phyloP scores from a whole-genome alignment of 202 grass and related monocot genomes.

The Dendrocalamus latiflorus region DNA sequence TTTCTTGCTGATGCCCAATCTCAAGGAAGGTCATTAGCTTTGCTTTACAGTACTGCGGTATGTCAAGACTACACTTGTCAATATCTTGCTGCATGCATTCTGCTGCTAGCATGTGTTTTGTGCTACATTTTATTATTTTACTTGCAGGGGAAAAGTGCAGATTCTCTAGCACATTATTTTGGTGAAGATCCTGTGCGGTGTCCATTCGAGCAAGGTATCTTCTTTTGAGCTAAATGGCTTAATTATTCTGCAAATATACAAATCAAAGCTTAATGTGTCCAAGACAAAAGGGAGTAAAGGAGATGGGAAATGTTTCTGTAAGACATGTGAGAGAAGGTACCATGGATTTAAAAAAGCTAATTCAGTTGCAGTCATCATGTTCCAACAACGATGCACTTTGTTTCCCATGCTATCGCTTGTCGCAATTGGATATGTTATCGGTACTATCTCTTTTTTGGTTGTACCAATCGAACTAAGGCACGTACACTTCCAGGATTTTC shows the following conservation, averaged over 20 bases:
- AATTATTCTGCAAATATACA: neutral
- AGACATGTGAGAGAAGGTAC: conserved; percentile 11
- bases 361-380: conserved; percentile 4
- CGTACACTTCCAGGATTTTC: neutral
- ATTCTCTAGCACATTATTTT: conserved; percentile 74
- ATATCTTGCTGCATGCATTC: neutral
- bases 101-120: neutral
- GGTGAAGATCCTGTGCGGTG: conserved; percentile 80
- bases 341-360: neutral
- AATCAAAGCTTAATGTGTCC: neutral
- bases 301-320: neutral
- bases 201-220: conserved; percentile 88
- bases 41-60: conserved; percentile 70
- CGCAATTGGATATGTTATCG: neutral
- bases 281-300: neutral
- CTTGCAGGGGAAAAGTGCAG: conserved; percentile 76
- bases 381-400: neutral
- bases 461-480: neutral
- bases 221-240: conserved; percentile 14
- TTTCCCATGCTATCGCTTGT: neutral
- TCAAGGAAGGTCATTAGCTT: conserved; percentile 73
- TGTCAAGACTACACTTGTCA: conserved; percentile 16
- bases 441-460: neutral
- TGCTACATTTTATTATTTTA: conserved; percentile 14
- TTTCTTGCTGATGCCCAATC: conserved; percentile 67